Evolutionary conservation across 2,329 filamentous ascomycete genomes (phyloP).

Genomic region (Clonostachys sp.): DNA sequence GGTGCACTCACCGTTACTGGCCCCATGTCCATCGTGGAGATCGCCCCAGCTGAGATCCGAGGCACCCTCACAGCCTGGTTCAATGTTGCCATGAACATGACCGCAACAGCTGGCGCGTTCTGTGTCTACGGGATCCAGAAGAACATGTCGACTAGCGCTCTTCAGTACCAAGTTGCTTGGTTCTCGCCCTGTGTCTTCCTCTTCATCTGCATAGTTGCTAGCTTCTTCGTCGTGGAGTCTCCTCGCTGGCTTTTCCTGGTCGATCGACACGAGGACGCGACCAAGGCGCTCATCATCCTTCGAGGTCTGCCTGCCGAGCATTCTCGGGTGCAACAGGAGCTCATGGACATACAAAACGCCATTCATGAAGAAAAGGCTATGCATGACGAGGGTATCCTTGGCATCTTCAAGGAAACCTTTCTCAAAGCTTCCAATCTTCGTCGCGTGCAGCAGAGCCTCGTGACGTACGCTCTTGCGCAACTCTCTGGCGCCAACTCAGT

Average conservation of each 20-base stretch:
- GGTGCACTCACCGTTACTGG: conserved; percentile 29
- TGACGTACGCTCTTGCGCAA: conserved; percentile 32
- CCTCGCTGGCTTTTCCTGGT: conserved; percentile 28
- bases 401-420: conserved; percentile 25
- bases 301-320: conserved; percentile 15
- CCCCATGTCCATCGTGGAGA: conserved; percentile 29
- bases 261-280: conserved; percentile 17
- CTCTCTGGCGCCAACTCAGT: conserved; percentile 38
- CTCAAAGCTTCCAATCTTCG: conserved; percentile 26
- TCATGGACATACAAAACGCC: conserved; percentile 18
- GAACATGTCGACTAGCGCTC: conserved; percentile 13
- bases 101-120: conserved; percentile 20
- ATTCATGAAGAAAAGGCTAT: conserved; percentile 5
- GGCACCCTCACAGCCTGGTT: conserved; percentile 30
- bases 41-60: conserved; percentile 29
- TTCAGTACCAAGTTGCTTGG: conserved; percentile 20
- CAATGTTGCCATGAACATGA: conserved; percentile 24
- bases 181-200: conserved; percentile 16
- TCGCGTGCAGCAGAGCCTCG: conserved; percentile 27
- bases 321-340: conserved; percentile 8
- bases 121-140: conserved; percentile 24
- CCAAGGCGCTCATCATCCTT: conserved; percentile 8
- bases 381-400: not conserved
- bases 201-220: conserved; percentile 13
- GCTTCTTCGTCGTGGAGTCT: conserved; percentile 24